Conservation (phyloP, 768 basidiomycete species). For the Auricularia auricula-judae region DNA sequence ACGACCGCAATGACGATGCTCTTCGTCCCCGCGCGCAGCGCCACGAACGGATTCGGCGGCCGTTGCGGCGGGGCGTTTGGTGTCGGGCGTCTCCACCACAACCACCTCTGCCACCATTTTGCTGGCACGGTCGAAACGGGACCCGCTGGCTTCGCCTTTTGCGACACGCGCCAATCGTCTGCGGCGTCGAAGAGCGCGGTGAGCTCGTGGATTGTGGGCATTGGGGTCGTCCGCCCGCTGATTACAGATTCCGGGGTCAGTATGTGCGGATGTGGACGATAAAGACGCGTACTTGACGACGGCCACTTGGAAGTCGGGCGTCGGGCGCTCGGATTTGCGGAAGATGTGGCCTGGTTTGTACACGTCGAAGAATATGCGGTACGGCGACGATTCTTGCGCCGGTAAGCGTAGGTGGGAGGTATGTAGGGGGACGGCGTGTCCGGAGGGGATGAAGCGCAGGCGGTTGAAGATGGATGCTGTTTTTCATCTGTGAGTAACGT, state of each 20-base stretch:
- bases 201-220: conserved; percentile 76
- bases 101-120: conserved; percentile 8
- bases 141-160: background rate
- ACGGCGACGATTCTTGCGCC: conserved; percentile 35
- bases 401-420: conserved; percentile 13
- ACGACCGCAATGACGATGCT: conserved; percentile 78
- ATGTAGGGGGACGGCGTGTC: conserved; percentile 41
- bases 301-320: conserved; percentile 78
- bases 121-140: background rate
- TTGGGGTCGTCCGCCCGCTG: conserved; percentile 72
- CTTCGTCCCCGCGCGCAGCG: conserved; percentile 76
- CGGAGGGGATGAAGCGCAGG: conserved; percentile 62
- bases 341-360: conserved; percentile 87
- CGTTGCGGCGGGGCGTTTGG: conserved; percentile 14
- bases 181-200: conserved; percentile 43
- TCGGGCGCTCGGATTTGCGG: conserved; percentile 53
- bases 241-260: background rate
- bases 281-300: conserved; percentile 61
- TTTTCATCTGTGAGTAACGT: conserved; percentile 3
- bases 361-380: conserved; percentile 77
- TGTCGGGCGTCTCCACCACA: conserved; percentile 20
- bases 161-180: background rate
- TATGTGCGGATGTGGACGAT: background rate
- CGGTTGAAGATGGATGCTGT: conserved; percentile 57
- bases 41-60: conserved; percentile 62